A percentile compares a stretch with the other conserved stretches of the same genome.
phyloP scores from a whole-genome alignment of 1,284 basidiomycete genomes.

The Grifola frondosa region DNA sequence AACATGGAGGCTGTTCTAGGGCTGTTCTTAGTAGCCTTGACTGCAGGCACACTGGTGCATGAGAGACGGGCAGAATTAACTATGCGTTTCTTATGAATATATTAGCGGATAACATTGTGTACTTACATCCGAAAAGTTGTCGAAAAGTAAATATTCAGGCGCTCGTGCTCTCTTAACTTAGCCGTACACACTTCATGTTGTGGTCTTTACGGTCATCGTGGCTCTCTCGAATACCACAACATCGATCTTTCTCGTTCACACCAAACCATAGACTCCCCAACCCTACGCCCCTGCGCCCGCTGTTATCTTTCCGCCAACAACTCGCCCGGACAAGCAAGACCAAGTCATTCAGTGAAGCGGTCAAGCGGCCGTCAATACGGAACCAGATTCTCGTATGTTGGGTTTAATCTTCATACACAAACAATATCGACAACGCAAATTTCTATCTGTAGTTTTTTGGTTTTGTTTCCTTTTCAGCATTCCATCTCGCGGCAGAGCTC shows the following conservation, averaged over 20 bases:
- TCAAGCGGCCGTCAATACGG: constrained; percentile 36
- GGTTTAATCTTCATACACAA: neutral
- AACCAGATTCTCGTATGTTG: constrained; percentile 41
- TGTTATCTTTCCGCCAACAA: constrained; percentile 28
- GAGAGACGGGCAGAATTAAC: no score
- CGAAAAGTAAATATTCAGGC: neutral
- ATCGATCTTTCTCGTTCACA: constrained; percentile 25
- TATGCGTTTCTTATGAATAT: no score
- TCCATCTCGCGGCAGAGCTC: constrained; percentile 33
- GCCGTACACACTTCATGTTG: no score
- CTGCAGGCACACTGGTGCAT: neutral
- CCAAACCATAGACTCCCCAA: constrained; percentile 16
- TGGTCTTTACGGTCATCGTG: constrained; percentile 24
- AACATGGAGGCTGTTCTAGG: no score
- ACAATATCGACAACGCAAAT: no score
- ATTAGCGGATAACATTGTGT: no score
- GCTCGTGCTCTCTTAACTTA: constrained; percentile 1
- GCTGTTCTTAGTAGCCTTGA: neutral
- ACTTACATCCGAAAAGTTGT: no score
- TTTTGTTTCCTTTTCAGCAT: constrained; percentile 34
- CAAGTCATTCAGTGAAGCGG: constrained; percentile 35
- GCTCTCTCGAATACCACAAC: neutral
- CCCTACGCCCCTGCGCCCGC: constrained; percentile 6
- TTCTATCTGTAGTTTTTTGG: constrained; percentile 34
- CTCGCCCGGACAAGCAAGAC: constrained; percentile 24